Conservation (phyloP, 108 stramenopile species). For the Nitzschia putrida region DNA sequence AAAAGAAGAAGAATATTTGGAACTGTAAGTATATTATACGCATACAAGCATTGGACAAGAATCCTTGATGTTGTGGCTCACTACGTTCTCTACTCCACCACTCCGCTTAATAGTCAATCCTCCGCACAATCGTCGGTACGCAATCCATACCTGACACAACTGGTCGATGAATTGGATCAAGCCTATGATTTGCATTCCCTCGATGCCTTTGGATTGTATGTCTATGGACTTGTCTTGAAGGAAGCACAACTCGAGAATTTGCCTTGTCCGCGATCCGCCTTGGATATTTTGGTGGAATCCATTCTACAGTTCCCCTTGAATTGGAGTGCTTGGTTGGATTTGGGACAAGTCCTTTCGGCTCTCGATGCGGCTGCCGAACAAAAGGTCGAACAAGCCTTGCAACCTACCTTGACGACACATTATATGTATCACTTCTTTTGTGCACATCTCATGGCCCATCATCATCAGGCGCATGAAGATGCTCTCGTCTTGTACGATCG, state of each 20-base stretch:
- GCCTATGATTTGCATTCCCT: slow-evolving; percentile 43
- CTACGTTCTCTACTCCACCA: too few relatives aligned
- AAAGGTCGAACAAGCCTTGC: slow-evolving; percentile 58
- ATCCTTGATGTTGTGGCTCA: too few relatives aligned
- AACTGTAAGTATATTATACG: slow-evolving; percentile 49
- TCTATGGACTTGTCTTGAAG: slow-evolving; percentile 66
- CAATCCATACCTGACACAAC: slow-evolving; percentile 62
- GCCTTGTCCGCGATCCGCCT: slow-evolving; percentile 46
- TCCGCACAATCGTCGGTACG: slow-evolving; percentile 15
- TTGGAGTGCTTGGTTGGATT: slow-evolving; percentile 97
- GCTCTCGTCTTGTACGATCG: slow-evolving; percentile 68
- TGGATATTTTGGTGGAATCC: slow-evolving; percentile 69
- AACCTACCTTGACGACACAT: slow-evolving; percentile 48
- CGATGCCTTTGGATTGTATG: slow-evolving; percentile 92
- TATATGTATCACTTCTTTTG: slow-evolving; percentile 91
- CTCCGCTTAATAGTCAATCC: too few relatives aligned
- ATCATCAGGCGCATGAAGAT: slow-evolving; percentile 83
- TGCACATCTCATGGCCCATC: slow-evolving; percentile 88
- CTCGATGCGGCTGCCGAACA: slow-evolving; percentile 50
- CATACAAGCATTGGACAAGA: too few relatives aligned
- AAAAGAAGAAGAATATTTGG: slow-evolving; percentile 78
- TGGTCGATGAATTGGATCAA: slow-evolving; percentile 73
- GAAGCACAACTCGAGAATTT: slow-evolving; percentile 33
- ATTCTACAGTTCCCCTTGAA: slow-evolving; percentile 82
- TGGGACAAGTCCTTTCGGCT: slow-evolving; percentile 59